Conservation (phyloP, 257 asterid species). For the Nicotiana paniculata region DNA sequence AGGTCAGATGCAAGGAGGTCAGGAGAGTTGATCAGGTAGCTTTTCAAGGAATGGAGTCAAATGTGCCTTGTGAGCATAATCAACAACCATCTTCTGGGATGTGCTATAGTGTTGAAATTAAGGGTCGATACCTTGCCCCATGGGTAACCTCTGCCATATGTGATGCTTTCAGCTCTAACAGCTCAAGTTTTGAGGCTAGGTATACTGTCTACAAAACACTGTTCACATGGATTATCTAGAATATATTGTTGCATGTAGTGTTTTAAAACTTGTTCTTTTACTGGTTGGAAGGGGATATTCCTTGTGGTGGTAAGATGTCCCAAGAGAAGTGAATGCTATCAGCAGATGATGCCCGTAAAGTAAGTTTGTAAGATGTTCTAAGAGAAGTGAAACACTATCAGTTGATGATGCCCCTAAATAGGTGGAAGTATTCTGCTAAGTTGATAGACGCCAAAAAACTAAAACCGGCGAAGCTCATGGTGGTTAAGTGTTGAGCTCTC, state of each 20-base stretch:
- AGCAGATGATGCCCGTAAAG: not conserved
- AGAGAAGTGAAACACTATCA: not conserved
- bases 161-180: constrained; percentile 51
- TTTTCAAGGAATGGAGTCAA: constrained; percentile 36
- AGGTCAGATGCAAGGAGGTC: constrained; percentile 88
- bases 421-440: not conserved
- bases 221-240: not conserved
- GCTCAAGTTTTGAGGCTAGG: constrained; percentile 76
- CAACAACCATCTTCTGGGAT: constrained; percentile 52
- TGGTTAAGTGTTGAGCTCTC: not conserved
- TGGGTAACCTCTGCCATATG: constrained; percentile 77
- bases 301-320: not conserved
- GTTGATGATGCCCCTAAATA: not conserved
- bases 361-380: not conserved
- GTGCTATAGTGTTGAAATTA: constrained; percentile 69
- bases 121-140: constrained; percentile 72
- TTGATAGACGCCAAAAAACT: not conserved
- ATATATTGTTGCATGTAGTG: not conserved
- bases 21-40: constrained; percentile 50
- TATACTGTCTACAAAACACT: constrained; percentile 20
- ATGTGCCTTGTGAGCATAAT: constrained; percentile 24
- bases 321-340: not conserved
- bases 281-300: not conserved
- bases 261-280: not conserved
- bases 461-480: not conserved